These are phyloP conservation scores for Beta vulgaris DNA, from an alignment of 148 eudicot genomes.

Conservation along the genomic window DNA sequence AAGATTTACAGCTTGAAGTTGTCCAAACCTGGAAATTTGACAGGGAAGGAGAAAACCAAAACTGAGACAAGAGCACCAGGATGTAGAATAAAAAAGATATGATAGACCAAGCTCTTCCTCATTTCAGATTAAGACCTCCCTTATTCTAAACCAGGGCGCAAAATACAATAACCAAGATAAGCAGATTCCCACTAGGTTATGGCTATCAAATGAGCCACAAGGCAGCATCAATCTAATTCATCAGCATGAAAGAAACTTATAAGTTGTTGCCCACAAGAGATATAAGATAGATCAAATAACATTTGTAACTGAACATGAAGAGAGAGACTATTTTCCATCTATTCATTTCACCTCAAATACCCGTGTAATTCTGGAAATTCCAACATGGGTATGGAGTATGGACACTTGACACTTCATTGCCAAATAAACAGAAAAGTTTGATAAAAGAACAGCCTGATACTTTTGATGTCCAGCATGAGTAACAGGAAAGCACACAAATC, in stretches of 20 bases:
- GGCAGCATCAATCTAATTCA: not conserved
- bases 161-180: not conserved
- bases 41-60: not conserved
- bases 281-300: not conserved
- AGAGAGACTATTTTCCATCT: too few species aligned
- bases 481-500: not conserved
- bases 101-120: not conserved
- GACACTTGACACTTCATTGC: too few species aligned
- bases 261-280: not conserved
- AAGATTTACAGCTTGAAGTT: conserved; percentile 92
- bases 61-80: not conserved
- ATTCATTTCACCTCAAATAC: too few species aligned
- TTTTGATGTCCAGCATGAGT: too few species aligned
- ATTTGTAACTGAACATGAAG: too few species aligned
- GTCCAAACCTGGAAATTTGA: conserved; percentile 72
- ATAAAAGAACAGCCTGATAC: too few species aligned
- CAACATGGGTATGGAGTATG: too few species aligned
- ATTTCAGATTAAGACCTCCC: not conserved
- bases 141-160: not conserved
- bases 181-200: not conserved
- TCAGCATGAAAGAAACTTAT: not conserved
- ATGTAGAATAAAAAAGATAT: not conserved
- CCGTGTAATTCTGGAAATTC: too few species aligned
- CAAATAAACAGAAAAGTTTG: too few species aligned
- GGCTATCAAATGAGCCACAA: not conserved